A percentile compares a stretch with the other conserved stretches of the same genome.
These are phyloP conservation scores for Coemansia sp. DNA, from an alignment of 192 early-diverging fungal genomes.

Conservation along the genomic window DNA sequence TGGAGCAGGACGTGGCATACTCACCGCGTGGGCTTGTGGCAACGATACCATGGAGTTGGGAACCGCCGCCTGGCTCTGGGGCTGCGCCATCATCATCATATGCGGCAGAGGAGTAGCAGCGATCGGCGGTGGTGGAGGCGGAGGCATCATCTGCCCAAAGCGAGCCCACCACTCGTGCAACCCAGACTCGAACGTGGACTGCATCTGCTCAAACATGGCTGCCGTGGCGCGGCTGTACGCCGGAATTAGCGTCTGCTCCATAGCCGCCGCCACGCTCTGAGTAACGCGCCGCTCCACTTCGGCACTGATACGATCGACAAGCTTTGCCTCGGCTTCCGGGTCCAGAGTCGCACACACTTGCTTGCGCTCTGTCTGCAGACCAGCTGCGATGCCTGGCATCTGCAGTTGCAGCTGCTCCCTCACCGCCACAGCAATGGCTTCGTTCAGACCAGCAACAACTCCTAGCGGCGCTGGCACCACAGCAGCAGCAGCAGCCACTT, in stretches of 20 bases:
- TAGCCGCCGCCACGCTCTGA: constrained; percentile 24
- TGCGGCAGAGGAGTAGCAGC: constrained; percentile 39
- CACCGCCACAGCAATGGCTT: not conserved
- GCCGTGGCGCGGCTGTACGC: constrained; percentile 50
- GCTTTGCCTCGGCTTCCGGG: constrained; percentile 26
- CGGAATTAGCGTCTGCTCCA: constrained; percentile 50
- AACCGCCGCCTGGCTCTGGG: not conserved
- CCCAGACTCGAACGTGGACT: constrained; percentile 45
- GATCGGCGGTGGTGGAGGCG: constrained; percentile 36
- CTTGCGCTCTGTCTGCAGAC: constrained; percentile 1
- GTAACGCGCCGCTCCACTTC: constrained; percentile 27
- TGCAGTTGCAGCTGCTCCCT: constrained; percentile 24
- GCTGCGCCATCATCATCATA: constrained; percentile 38
- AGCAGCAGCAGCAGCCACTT: not conserved
- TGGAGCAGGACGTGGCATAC: constrained; percentile 7
- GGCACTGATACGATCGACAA: constrained; percentile 31
- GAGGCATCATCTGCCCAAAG: constrained; percentile 45
- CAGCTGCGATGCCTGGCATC: constrained; percentile 18
- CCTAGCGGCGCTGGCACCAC: not conserved
- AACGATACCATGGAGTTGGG: not conserved
- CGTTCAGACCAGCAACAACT: not conserved
- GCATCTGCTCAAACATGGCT: constrained; percentile 55
- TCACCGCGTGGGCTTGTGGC: not conserved
- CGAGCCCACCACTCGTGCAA: constrained; percentile 52
- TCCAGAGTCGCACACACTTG: constrained; percentile 8